Evolutionary conservation across 73 alveolate species (phyloP).

Genomic region (Uronychia binucleata): DNA sequence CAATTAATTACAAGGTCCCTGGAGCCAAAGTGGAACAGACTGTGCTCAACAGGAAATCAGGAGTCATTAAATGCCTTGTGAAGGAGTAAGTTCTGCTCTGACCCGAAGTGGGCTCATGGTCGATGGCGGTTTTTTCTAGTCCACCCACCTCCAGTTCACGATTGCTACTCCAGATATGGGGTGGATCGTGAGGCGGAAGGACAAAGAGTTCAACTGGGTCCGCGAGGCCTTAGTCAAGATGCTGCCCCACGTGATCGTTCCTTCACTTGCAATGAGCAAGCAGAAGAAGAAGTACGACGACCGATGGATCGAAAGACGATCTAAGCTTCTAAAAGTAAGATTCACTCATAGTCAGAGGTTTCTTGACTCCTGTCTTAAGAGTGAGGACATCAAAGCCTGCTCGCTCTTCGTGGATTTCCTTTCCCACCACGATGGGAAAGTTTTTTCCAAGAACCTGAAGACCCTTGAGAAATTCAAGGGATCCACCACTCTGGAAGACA

Average conservation of each 20-base stretch:
- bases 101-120: not conserved
- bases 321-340: not conserved
- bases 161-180: not conserved
- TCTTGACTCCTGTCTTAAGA: not conserved
- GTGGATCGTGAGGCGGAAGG: conserved; percentile 8
- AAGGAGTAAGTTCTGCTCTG: not conserved
- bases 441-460: not conserved
- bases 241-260: conserved; percentile 10
- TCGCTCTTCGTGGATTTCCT: conserved; percentile 19
- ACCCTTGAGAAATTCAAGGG: not conserved
- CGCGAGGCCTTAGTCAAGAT: not conserved
- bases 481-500: not conserved
- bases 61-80: not conserved
- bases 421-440: not conserved
- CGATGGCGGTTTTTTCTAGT: not conserved
- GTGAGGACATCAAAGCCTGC: not conserved
- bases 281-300: conserved; percentile 2
- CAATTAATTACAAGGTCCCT: not conserved
- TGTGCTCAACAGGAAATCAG: not conserved
- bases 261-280: not conserved
- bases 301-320: not conserved
- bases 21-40: not conserved
- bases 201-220: not conserved
- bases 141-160: not conserved
- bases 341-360: not conserved